Base-by-base conservation (phyloP, 805 yeast genomes). In the Saturnispora besseyi region DNA sequence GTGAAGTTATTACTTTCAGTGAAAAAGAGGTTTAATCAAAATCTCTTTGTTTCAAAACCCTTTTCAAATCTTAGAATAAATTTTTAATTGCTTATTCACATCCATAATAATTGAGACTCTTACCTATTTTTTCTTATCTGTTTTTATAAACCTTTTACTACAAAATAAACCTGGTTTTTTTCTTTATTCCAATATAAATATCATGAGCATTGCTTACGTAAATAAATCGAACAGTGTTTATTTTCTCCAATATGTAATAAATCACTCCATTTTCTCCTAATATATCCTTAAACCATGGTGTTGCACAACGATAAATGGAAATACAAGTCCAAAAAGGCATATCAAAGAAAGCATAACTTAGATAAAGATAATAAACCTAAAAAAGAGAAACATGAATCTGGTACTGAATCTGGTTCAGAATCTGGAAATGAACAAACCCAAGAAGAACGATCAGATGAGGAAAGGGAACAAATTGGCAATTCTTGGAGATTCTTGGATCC, bases 261-360 rank as follows among this genome's bases (percentile, higher is more conserved):
- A 18, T 18, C 18, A 2, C 18, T 18, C 18, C 18, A 2, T 18
- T 18, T 18, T 18, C 18, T 26, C 29, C 3, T 26, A 8, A 26
- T 26, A 26, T 18, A 8, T 26, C 9, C 9, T 26, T 26, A 8
- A 26, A 26, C 6, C 4, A 76, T 76, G 81, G 81, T 76, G 10
- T 62, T 76, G 12, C 80, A 76, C 53, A 76, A 76, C 57, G 72
- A 68, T 46, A 76, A 76, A 59, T 76, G 81, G 80, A 76, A 76
- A 50, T 62, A 67, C 44, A 71, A 67, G 51, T 77, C 78, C 13
- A 74, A 70, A 47, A 57, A 59, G 34, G 60, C 66, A 15, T 73
- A 73, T 52, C 55, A 67, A 59, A 59, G 65, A 41, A 76, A 76
- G 55, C 79, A 75, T 55, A 74, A 73, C 1, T 51, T 59, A 6